Evolutionary conservation across 1,284 basidiomycete species (phyloP), one percentile per base, ranked within the genome.

Genomic region (Leccinum solheimii): DNA sequence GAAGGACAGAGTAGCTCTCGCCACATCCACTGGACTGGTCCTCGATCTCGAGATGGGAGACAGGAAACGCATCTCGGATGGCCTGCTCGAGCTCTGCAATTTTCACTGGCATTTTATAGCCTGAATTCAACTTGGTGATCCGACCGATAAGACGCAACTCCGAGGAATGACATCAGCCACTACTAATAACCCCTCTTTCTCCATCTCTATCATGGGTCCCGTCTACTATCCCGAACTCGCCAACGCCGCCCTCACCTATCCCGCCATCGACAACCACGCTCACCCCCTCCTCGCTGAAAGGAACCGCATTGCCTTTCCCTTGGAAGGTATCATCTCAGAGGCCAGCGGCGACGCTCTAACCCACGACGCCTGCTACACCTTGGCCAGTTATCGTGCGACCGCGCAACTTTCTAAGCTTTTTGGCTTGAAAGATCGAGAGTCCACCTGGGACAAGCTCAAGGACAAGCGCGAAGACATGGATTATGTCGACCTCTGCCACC

Each of bases 1-100:
- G 81, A 27, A 90, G 70, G 40, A 93, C 82, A 0, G 83, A 77
- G 68, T 91, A 93, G 70, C 80, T 92, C 67, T 90, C 85, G 2
- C 91, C 91, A 66, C 91, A 93, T 5, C 91, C 91, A 66, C 79
- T 89, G 1, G 90, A 92, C 66, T 84, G 81, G 71, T 92, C 91
- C 64, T 86, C 78, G 55, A 92, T 87, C 69, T 91, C 82, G 19
- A 92, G 80, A 67, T 90, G 86, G 3, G 78, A 72, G 48, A 91
- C 82, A 2, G 83, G 80, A 61, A 91, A 80, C 0, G 82, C 81
- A 36, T 77, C 75, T 59, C 84, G 82, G 60, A 92, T 85, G 13
- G 83, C 82, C 50, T 76, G 71, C 71, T 91, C 87, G 57, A 92
- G 78, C 57, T 82, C 81, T 49, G 72, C 69, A 4, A 76, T 70